Evolutionary conservation across 2,329 filamentous ascomycete species (phyloP).

Genomic region (Colletotrichum tabaci): DNA sequence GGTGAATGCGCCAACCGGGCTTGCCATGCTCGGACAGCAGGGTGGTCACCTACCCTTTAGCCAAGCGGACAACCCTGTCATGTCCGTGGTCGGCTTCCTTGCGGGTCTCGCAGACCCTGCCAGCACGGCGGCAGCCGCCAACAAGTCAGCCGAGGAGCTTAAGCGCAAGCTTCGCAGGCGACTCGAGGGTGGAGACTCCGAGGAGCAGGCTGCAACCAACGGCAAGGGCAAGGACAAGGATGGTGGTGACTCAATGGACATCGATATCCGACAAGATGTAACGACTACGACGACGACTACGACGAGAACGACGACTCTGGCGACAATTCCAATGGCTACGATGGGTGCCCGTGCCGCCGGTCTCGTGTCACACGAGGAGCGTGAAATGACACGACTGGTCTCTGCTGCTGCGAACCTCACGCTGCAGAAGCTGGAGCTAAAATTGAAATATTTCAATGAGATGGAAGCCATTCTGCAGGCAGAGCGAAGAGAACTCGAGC

Average conservation of each 20-base stretch:
- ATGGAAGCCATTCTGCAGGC: conserved; percentile 94
- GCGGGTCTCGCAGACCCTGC: conserved; percentile 91
- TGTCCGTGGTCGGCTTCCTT: conserved; percentile 96
- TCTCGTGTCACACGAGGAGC: conserved; percentile 94
- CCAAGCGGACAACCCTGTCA: conserved; percentile 94
- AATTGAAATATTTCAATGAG: conserved; percentile 95
- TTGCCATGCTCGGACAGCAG: conserved; percentile 78
- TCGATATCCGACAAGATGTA: conserved; percentile 69
- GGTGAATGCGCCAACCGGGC: conserved; percentile 68
- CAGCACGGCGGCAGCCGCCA: conserved; percentile 91
- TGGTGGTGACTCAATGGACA: conserved; percentile 73
- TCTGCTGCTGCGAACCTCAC: conserved; percentile 93
- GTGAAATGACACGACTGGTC: conserved; percentile 94
- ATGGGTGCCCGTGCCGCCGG: conserved; percentile 89
- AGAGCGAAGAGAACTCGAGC: conserved; percentile 92
- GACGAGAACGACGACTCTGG: conserved; percentile 67
- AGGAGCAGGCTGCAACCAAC: conserved; percentile 56
- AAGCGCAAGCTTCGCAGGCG: conserved; percentile 84
- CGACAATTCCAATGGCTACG: conserved; percentile 87
- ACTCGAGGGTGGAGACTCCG: conserved; percentile 71
- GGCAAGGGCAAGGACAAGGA: conserved; percentile 73
- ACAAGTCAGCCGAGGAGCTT: conserved; percentile 88
- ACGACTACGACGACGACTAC: conserved; percentile 64
- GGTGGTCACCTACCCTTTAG: conserved; percentile 86
- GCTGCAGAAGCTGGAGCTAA: conserved; percentile 95